These are phyloP conservation scores for Calonectria fujianensis DNA, from an alignment of 2,329 filamentous ascomycete species.

Conservation along the genomic window DNA sequence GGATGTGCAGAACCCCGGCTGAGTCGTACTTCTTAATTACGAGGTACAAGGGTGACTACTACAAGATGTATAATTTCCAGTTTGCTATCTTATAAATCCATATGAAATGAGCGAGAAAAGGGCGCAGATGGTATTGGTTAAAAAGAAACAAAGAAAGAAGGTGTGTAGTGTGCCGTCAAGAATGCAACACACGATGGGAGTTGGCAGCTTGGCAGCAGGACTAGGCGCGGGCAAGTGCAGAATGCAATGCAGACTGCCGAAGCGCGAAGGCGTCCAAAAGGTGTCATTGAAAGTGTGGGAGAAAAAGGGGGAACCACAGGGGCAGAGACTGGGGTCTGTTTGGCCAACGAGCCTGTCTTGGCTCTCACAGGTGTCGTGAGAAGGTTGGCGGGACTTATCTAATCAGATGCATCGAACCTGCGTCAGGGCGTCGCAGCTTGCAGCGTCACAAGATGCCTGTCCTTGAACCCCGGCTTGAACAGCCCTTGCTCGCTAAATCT, in stretches of 20 bases:
- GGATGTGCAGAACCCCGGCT: background rate
- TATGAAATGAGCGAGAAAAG: background rate
- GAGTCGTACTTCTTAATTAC: background rate
- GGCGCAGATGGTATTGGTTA: background rate
- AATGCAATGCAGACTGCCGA: constrained; percentile 18
- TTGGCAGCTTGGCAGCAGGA: constrained; percentile 3
- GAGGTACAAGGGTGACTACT: background rate
- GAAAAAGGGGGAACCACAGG: constrained; percentile 18
- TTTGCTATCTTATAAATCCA: background rate
- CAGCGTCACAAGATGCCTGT: constrained; percentile 33
- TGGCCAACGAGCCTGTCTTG: constrained; percentile 19
- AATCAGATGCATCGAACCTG: constrained; percentile 52
- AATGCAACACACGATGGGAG: constrained; percentile 7
- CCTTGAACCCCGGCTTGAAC: constrained; percentile 33
- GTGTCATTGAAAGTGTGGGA: constrained; percentile 21
- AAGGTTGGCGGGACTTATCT: constrained; percentile 48
- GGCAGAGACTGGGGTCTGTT: constrained; percentile 16
- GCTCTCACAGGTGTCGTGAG: constrained; percentile 29
- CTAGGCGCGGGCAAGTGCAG: constrained; percentile 22
- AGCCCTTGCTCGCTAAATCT: constrained; percentile 21
- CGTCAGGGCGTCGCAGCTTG: constrained; percentile 34
- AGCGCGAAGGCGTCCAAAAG: constrained; percentile 6
- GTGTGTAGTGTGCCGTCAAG: constrained; percentile 12
- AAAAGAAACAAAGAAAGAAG: background rate
- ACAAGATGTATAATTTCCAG: background rate